Base-by-base conservation (phyloP, 225 moss, liverwort and hornwort genomes). In the Pseudisothecium myosuroides region DNA sequence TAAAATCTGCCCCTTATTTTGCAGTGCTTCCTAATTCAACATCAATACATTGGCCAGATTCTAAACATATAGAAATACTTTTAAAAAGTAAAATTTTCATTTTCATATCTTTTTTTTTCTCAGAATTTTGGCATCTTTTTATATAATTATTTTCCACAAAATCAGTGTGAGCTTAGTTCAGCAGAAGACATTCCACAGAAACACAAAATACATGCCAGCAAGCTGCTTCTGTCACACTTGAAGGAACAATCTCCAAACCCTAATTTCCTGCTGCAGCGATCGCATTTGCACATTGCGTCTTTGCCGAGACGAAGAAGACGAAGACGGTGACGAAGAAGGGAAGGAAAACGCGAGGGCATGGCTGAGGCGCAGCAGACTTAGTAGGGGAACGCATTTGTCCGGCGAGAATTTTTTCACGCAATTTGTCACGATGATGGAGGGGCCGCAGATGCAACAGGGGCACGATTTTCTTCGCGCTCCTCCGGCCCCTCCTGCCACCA, bases 391-490 rank as follows among this genome's bases (percentile, higher is more conserved):
- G 72, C 50, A 49, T 49, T 81, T 36, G 80, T 45, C 2, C 34
- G 32, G 58, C 2, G 19, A 39, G 52, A 39, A 47, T 2, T 56
- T 54, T n/a, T 32, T 26, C 14, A 66, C 47, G 63, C 61, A n/a
- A 66, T 39, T 45, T 26, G 76, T 80, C 68, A 75, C 86, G 56
- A 94, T 93, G 94, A 95, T 95, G 95, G 95, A 95, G 90, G 95
- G 95, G 92, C 93, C 92, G 85, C 95, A 92, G 90, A 95, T 95
- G 95, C 95, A 95, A 67, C 95, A 95, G 92, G 92, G 93, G 80
- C 93, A 95, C 89, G 95, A 95, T 84, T 95, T 91, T 72, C 95
- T 93, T 54, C 95, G 95, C 28, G 93, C 93, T 65, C 93, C 93
- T 49, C 93, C 93, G 81, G 95, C 88, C 80, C 95, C 95, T 88